Percentiles rank a stretch among this genome's conserved stretches.
These are phyloP conservation scores for Penicillium soppii DNA, from an alignment of 495 filamentous ascomycete genomes.

Conservation along the genomic window DNA sequence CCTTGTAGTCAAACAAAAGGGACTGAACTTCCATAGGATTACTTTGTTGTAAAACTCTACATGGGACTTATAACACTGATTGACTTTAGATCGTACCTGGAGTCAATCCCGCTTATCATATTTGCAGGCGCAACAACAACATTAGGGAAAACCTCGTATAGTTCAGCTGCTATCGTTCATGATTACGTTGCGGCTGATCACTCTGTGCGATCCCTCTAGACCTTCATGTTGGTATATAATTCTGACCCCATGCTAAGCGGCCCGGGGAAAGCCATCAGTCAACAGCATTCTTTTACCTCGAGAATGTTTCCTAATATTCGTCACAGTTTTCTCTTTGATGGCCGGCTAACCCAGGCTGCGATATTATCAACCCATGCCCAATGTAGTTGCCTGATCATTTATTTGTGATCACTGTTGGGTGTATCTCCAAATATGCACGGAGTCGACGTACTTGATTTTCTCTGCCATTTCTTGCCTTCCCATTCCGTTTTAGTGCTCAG, in stretches of 20 bases:
- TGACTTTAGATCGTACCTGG: background rate
- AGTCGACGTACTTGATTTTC: constrained; percentile 10
- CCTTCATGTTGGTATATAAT: background rate
- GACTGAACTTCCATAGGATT: background rate
- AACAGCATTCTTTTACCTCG: constrained; percentile 2
- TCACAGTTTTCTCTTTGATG: background rate
- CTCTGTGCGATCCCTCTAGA: background rate
- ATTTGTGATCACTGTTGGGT: too few relatives aligned
- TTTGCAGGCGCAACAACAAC: background rate
- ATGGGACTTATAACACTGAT: background rate
- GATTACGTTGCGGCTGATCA: background rate
- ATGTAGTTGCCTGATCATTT: too few relatives aligned
- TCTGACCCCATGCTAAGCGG: background rate
- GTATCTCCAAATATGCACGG: too few relatives aligned
- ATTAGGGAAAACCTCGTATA: background rate
- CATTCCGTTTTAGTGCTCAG: constrained; percentile 14
- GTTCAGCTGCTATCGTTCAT: background rate
- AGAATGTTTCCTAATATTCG: background rate
- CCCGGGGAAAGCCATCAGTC: background rate
- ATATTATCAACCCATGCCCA: background rate
- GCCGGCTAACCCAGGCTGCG: background rate
- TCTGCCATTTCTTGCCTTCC: constrained; percentile 13
- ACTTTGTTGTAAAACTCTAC: background rate
- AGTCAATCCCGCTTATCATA: background rate
- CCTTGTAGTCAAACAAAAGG: background rate